These are phyloP conservation scores for Hyphopichia khmerensis DNA, from an alignment of 1,139 yeast genomes.

Conservation along the genomic window DNA sequence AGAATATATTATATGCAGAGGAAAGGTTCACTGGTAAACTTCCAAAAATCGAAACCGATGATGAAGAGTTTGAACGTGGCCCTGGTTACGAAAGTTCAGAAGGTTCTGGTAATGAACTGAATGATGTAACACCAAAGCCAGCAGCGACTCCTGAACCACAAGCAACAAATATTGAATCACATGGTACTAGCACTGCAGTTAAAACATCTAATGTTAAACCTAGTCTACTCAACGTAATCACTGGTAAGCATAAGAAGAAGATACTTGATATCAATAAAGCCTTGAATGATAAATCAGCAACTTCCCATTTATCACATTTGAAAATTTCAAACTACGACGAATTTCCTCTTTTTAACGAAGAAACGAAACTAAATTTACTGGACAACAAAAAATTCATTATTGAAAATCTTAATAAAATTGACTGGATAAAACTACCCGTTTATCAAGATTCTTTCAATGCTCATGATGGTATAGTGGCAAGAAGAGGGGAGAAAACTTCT, in stretches of 20 bases:
- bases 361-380: slow-evolving; percentile 37
- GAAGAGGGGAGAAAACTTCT: slow-evolving; percentile 58
- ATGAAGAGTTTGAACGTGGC: slow-evolving; percentile 13
- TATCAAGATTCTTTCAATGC: slow-evolving; percentile 67
- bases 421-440: slow-evolving; percentile 69
- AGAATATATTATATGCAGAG: slow-evolving; percentile 39
- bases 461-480: slow-evolving; percentile 70
- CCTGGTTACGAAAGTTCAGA: neutral
- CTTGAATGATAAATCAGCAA: slow-evolving; percentile 26
- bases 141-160: neutral
- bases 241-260: slow-evolving; percentile 5
- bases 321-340: slow-evolving; percentile 16
- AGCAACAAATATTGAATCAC: no score
- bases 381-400: slow-evolving; percentile 42
- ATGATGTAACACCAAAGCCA: neutral
- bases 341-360: slow-evolving; percentile 29
- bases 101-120: neutral
- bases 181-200: neutral
- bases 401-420: slow-evolving; percentile 49
- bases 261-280: slow-evolving; percentile 20
- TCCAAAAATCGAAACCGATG: slow-evolving; percentile 6
- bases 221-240: neutral
- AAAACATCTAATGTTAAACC: neutral
- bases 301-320: slow-evolving; percentile 16
- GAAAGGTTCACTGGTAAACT: slow-evolving; percentile 25